A percentile compares a stretch with the other conserved stretches of the same genome.
These are phyloP conservation scores for Leccinum olivaceopallidum DNA, from an alignment of 768 basidiomycete species.

Conservation along the genomic window DNA sequence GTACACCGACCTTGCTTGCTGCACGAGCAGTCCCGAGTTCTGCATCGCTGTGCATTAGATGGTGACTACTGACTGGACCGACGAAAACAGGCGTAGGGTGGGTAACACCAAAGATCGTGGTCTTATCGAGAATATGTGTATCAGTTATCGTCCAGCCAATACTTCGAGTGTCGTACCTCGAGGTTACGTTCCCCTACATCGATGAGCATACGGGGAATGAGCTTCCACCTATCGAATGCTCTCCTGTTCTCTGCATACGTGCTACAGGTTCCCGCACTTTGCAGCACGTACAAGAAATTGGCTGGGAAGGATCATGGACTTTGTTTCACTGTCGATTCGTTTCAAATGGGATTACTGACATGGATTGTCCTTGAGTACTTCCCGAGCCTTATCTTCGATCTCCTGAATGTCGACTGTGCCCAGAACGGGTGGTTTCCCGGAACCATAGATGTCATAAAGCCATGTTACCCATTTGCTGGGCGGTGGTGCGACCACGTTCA, in stretches of 20 bases:
- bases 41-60: slow-evolving; percentile 43
- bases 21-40: slow-evolving; percentile 48
- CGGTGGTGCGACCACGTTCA: slow-evolving; percentile 24
- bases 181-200: slow-evolving; percentile 51
- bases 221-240: slow-evolving; percentile 54
- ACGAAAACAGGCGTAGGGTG: slow-evolving; percentile 46
- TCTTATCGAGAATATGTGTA: slow-evolving; percentile 37
- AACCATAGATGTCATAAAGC: slow-evolving; percentile 23
- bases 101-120: slow-evolving; percentile 55
- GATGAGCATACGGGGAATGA: slow-evolving; percentile 57
- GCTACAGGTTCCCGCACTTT: slow-evolving; percentile 64
- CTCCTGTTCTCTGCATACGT: slow-evolving; percentile 67
- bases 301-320: slow-evolving; percentile 32
- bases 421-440: slow-evolving; percentile 33
- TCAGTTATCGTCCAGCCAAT: not conserved
- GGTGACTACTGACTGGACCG: slow-evolving; percentile 59
- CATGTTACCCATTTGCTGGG: slow-evolving; percentile 23
- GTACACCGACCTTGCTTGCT: slow-evolving; percentile 46
- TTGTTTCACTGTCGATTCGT: not conserved
- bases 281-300: slow-evolving; percentile 68
- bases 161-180: slow-evolving; percentile 36
- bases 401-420: slow-evolving; percentile 65
- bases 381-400: slow-evolving; percentile 61
- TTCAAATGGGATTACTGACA: slow-evolving; percentile 36
- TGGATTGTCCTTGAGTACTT: slow-evolving; percentile 56